A percentile compares a stretch with the other conserved stretches of the same genome.
Evolutionary conservation across 495 filamentous ascomycete genomes (phyloP).

Genomic region (Immersiella caudata): DNA sequence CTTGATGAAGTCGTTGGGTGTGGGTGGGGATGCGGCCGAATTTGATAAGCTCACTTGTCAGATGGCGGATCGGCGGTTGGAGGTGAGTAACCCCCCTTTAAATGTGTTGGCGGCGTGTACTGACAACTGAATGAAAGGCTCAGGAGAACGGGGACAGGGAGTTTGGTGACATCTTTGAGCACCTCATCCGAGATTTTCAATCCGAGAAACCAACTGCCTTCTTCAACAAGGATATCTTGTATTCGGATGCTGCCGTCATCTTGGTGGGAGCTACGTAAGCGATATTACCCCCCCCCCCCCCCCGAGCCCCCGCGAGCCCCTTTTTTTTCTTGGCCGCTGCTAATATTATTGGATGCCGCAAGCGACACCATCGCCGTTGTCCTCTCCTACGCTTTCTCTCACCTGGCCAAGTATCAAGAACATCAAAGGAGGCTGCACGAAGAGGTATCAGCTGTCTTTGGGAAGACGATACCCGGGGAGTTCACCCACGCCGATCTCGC

Average conservation of each 20-base stretch:
- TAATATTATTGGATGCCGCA: background rate
- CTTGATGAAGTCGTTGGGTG: conserved; percentile 11
- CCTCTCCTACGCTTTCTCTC: conserved; percentile 25
- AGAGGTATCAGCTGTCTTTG: conserved; percentile 18
- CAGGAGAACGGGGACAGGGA: conserved; percentile 15
- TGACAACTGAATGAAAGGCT: background rate
- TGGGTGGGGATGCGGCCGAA: conserved; percentile 15
- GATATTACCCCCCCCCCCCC: no score
- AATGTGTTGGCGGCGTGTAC: background rate
- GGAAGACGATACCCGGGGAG: conserved; percentile 19
- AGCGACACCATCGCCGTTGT: conserved; percentile 29
- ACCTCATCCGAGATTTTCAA: conserved; percentile 25
- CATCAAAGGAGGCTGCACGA: conserved; percentile 14
- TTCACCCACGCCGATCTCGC: conserved; percentile 23
- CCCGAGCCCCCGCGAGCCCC: no score
- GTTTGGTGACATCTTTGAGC: conserved; percentile 23
- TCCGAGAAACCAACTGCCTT: conserved; percentile 26
- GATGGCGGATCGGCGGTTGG: conserved; percentile 21
- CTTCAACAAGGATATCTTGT: conserved; percentile 23
- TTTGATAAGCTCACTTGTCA: conserved; percentile 22
- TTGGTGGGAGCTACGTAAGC: conserved; percentile 25
- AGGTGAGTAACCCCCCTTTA: no score
- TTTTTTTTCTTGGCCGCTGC: background rate
- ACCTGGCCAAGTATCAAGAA: conserved; percentile 16
- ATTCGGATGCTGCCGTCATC: conserved; percentile 24